A percentile compares a stretch with the other conserved stretches of the same genome.
phyloP scores from a whole-genome alignment of 2,329 filamentous ascomycete species.

The Apiospora koreana region DNA sequence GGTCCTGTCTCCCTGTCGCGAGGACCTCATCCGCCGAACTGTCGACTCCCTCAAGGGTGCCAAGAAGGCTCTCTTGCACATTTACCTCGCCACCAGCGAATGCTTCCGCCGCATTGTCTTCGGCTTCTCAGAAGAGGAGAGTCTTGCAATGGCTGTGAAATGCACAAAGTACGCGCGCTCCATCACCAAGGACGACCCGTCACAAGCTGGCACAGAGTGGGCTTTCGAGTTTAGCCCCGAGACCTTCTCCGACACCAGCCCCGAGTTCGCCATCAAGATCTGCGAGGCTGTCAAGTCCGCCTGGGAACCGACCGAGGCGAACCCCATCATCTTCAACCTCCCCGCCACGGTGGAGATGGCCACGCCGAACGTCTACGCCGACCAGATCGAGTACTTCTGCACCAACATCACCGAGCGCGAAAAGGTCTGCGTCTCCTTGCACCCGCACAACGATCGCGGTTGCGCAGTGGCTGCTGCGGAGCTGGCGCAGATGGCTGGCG shows the following conservation, averaged over 20 bases:
- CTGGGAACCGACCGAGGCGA: constrained; percentile 79
- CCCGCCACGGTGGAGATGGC: constrained; percentile 95
- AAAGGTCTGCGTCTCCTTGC: constrained; percentile 85
- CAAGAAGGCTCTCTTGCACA: constrained; percentile 92
- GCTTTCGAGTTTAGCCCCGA: constrained; percentile 83
- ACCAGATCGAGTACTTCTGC: constrained; percentile 96
- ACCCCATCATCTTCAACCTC: constrained; percentile 93
- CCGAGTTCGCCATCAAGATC: constrained; percentile 79
- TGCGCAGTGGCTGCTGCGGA: constrained; percentile 84
- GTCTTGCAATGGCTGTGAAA: constrained; percentile 76
- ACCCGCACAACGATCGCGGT: constrained; percentile 93
- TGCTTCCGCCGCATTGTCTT: constrained; percentile 89
- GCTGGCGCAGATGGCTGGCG: constrained; percentile 93
- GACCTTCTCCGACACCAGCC: constrained; percentile 86
- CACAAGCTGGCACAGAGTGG: constrained; percentile 64
- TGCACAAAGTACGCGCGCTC: constrained; percentile 86
- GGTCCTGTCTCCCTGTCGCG: constrained; percentile 87
- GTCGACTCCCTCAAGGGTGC: constrained; percentile 86
- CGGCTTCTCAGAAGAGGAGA: constrained; percentile 80
- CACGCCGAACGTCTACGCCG: constrained; percentile 93
- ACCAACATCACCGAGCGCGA: constrained; percentile 80
- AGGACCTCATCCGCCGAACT: constrained; percentile 86
- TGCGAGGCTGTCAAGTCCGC: constrained; percentile 93
- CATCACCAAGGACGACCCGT: constrained; percentile 79
- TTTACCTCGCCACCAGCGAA: constrained; percentile 94